These are phyloP conservation scores for Neonectria magnoliae DNA, from an alignment of 2,329 filamentous ascomycete species.

Conservation along the genomic window DNA sequence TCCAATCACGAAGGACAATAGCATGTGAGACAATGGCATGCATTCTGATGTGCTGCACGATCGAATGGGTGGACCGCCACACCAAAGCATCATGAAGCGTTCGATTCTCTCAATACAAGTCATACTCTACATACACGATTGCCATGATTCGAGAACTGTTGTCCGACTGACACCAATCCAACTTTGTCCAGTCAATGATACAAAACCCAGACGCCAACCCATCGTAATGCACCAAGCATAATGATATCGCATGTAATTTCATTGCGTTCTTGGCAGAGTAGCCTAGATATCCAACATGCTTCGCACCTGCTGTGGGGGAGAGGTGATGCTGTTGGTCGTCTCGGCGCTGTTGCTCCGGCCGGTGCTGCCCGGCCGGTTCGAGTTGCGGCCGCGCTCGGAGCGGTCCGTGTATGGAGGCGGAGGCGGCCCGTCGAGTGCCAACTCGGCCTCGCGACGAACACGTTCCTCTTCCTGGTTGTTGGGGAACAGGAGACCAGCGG, in stretches of 20 bases:
- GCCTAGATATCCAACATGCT: conserved; percentile 67
- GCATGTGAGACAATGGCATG: not conserved
- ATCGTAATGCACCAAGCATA: conserved; percentile 19
- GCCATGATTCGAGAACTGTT: not conserved
- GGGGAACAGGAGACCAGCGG: conserved; percentile 61
- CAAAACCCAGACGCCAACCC: conserved; percentile 17
- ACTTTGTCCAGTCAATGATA: conserved; percentile 9
- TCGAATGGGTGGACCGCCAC: no score
- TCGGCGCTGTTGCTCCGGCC: conserved; percentile 57
- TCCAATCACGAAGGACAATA: not conserved
- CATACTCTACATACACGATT: conserved; percentile 10
- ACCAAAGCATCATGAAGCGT: not conserved
- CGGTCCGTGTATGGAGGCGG: conserved; percentile 53
- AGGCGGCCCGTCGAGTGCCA: conserved; percentile 56
- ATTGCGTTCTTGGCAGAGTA: not conserved
- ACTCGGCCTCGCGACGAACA: conserved; percentile 50
- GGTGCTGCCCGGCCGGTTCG: conserved; percentile 43
- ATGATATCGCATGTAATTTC: conserved; percentile 10
- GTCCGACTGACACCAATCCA: conserved; percentile 10
- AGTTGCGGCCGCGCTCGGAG: conserved; percentile 39
- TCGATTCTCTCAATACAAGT: conserved; percentile 9
- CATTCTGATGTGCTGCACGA: no score
- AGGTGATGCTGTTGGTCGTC: conserved; percentile 57
- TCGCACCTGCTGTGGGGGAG: conserved; percentile 63
- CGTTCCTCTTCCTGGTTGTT: conserved; percentile 45